These are phyloP conservation scores for Sclerospora graminicola DNA, from an alignment of 352 stramenopile species.

Conservation along the genomic window DNA sequence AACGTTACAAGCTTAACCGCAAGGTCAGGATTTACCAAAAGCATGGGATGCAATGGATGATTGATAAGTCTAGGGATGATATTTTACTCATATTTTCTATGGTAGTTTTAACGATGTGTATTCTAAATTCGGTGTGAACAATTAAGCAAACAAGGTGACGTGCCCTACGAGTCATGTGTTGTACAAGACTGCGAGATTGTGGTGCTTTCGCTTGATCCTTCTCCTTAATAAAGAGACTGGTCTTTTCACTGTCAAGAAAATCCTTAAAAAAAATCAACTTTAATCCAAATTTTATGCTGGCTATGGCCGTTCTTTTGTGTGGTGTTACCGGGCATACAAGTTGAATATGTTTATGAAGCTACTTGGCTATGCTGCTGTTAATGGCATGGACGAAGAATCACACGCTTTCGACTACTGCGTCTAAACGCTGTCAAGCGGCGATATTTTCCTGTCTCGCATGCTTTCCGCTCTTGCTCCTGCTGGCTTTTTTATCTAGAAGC, in stretches of 20 bases:
- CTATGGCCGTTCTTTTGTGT: conserved; percentile 45
- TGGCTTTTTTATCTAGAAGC: conserved; percentile 91
- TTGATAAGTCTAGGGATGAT: conserved; percentile 10
- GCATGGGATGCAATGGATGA: conserved; percentile 34
- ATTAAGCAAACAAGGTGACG: conserved; percentile 21
- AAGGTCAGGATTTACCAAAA: conserved; percentile 9
- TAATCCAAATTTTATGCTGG: conserved; percentile 56
- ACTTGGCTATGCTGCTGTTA: conserved; percentile 33
- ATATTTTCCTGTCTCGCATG: conserved; percentile 49
- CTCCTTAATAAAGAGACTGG: conserved; percentile 72
- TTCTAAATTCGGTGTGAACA: no score
- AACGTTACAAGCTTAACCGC: conserved; percentile 1
- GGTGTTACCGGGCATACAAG: conserved; percentile 45
- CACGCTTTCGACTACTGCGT: conserved; percentile 11
- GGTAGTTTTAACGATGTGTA: conserved; percentile 1
- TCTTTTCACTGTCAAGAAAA: conserved; percentile 40
- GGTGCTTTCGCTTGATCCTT: conserved; percentile 63
- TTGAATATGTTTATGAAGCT: conserved; percentile 45
- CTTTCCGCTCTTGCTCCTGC: conserved; percentile 32
- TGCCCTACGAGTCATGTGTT: conserved; percentile 14
- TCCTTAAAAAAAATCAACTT: conserved; percentile 35
- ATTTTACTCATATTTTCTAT: no score
- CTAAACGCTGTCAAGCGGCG: conserved; percentile 16
- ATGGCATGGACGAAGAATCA: conserved; percentile 22
- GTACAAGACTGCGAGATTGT: conserved; percentile 40